These are phyloP conservation scores for Pythium rhizo-oryzae DNA, from an alignment of 352 stramenopile species.

Conservation along the genomic window DNA sequence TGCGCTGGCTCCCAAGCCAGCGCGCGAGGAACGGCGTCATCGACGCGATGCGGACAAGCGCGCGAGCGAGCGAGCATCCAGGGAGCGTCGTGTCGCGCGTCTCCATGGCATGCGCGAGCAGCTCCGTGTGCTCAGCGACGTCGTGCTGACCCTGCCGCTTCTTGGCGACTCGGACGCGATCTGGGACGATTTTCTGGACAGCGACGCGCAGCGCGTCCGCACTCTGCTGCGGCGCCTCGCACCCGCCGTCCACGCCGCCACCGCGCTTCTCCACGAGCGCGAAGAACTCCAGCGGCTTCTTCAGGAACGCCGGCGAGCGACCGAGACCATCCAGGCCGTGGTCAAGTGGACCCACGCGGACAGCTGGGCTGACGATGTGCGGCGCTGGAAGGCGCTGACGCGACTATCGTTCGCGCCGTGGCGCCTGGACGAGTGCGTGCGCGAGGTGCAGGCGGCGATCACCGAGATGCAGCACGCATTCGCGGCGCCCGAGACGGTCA, in stretches of 20 bases:
- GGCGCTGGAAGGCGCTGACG: background rate
- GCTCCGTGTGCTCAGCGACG: background rate
- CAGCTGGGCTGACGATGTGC: background rate
- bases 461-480: background rate
- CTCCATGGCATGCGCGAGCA: slow-evolving; percentile 1
- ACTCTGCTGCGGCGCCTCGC: background rate
- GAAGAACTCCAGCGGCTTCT: background rate
- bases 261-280: background rate
- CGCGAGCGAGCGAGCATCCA: background rate
- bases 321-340: background rate
- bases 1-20: too few relatives aligned
- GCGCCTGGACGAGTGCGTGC: background rate
- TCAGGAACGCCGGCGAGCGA: background rate
- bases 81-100: background rate
- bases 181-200: slow-evolving; percentile 14
- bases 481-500: background rate
- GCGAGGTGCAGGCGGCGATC: background rate
- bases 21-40: too few relatives aligned
- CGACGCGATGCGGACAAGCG: too few relatives aligned
- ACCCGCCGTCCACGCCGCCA: background rate
- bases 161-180: background rate
- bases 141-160: background rate
- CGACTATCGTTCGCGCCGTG: background rate
- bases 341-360: background rate
- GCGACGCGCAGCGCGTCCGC: slow-evolving; percentile 5